A percentile compares a stretch with the other conserved stretches of the same genome.
Conservation (phyloP, 2,329 filamentous ascomycete species). For the Chrysoporthe deuterocubensis region DNA sequence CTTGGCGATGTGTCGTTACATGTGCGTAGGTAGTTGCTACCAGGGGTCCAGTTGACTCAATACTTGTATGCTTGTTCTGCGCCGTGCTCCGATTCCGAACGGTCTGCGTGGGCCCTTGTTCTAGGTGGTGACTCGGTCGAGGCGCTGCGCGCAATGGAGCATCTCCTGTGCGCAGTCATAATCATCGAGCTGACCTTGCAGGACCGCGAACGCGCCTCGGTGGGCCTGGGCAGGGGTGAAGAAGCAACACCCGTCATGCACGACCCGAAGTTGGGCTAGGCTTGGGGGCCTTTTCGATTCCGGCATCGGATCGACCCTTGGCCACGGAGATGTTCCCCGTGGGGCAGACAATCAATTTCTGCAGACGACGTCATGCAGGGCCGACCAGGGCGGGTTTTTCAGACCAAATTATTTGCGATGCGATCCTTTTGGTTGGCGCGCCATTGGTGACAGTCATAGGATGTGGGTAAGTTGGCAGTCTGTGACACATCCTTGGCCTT, state of each 20-base stretch:
- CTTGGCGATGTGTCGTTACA: no score
- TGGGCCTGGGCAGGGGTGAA: background rate
- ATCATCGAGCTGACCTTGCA: no score
- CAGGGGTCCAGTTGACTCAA: no score
- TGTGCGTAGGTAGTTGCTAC: no score
- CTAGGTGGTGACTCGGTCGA: no score
- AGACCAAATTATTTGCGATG: background rate
- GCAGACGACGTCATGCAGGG: slow-evolving; percentile 17
- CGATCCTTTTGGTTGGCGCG: background rate
- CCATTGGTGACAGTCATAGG: background rate
- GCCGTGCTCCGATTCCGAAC: background rate
- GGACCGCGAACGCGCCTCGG: background rate
- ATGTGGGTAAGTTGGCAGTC: background rate
- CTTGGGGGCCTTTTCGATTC: background rate
- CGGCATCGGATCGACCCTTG: slow-evolving; percentile 6
- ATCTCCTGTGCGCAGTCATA: no score
- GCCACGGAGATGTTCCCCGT: slow-evolving; percentile 21
- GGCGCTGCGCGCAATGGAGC: no score
- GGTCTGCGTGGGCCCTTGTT: no score
- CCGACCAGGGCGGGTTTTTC: slow-evolving; percentile 12
- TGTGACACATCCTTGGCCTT: no score
- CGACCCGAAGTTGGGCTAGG: background rate
- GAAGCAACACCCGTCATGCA: background rate
- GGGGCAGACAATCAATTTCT: slow-evolving; percentile 10
- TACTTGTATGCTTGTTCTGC: no score